Conservation (phyloP, 2,329 filamentous ascomycete genomes). For the Pseudomassariella vexata region DNA sequence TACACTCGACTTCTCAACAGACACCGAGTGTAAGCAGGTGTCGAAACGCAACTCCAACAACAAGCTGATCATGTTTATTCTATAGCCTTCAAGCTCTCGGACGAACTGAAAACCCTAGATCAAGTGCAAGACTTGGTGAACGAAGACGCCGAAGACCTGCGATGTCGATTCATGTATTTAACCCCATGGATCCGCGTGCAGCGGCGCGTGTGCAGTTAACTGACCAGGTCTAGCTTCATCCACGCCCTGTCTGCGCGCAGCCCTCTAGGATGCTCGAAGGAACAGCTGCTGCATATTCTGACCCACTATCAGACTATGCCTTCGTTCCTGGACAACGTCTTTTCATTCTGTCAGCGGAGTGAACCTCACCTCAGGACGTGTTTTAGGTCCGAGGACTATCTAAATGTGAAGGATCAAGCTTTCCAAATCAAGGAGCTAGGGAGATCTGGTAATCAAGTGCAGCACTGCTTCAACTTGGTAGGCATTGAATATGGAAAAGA, state of each 20-base stretch:
- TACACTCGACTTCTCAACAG: no score
- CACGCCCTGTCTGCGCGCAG: slow-evolving; percentile 9
- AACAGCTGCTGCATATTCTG: slow-evolving; percentile 12
- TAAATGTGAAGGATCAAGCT: slow-evolving; percentile 6
- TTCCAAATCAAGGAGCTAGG: slow-evolving; percentile 2
- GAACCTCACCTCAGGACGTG: slow-evolving; percentile 7
- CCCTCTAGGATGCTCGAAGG: slow-evolving; percentile 12
- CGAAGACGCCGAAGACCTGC: no score
- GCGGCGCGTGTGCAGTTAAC: no score
- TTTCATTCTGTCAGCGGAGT: slow-evolving; percentile 11
- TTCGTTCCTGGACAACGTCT: slow-evolving; percentile 14
- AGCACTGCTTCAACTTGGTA: slow-evolving; percentile 16
- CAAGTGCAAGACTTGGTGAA: no score
- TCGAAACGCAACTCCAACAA: no score
- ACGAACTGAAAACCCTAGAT: no score
- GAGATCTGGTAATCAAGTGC: slow-evolving; percentile 12
- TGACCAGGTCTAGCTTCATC: slow-evolving; percentile 13
- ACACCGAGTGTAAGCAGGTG: no score
- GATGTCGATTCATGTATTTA: no score
- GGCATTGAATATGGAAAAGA: slow-evolving; percentile 9
- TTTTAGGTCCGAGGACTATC: slow-evolving; percentile 13
- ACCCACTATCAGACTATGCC: slow-evolving; percentile 18
- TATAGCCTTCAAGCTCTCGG: no score
- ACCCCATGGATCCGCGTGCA: no score
- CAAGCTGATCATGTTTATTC: no score